These are phyloP conservation scores for Zymoseptoria passerinii DNA, from an alignment of 2,329 filamentous ascomycete genomes.

Conservation along the genomic window DNA sequence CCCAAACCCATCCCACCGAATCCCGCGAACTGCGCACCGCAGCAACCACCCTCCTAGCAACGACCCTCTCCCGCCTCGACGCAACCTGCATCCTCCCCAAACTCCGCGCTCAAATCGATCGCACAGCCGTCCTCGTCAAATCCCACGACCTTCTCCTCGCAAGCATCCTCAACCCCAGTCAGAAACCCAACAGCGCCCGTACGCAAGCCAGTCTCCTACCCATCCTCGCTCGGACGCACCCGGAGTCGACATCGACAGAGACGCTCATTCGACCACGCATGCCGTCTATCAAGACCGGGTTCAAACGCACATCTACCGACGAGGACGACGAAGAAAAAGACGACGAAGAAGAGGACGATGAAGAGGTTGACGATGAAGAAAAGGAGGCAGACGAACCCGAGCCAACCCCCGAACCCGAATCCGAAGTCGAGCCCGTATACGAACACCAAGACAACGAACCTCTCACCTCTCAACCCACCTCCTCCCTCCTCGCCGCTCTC, in stretches of 20 bases:
- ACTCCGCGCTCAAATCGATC: conserved; percentile 67
- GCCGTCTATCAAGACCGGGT: conserved; percentile 32
- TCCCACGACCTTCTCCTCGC: conserved; percentile 67
- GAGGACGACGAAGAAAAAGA: conserved; percentile 15
- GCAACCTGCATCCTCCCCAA: conserved; percentile 61
- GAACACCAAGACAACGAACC: conserved; percentile 6
- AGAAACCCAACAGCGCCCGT: conserved; percentile 39
- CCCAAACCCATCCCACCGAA: conserved; percentile 18
- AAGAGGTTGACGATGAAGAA: conserved; percentile 6
- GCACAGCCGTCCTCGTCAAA: conserved; percentile 64
- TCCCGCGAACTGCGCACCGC: conserved; percentile 45
- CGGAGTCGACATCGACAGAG: conserved; percentile 59
- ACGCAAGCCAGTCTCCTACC: conserved; percentile 67
- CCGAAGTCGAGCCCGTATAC: conserved; percentile 5
- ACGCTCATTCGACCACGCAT: conserved; percentile 52
- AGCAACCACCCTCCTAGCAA: conserved; percentile 54
- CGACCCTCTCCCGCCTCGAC: conserved; percentile 51
- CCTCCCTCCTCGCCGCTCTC: conserved; percentile 2
- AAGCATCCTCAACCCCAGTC: conserved; percentile 66
- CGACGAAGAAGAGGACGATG: conserved; percentile 14
- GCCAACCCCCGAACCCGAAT: background rate
- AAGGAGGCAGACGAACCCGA: conserved; percentile 9
- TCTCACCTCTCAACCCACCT: conserved; percentile 3
- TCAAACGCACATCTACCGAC: conserved; percentile 9
- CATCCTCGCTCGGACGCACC: conserved; percentile 61